phyloP scores from a whole-genome alignment of 1,284 basidiomycete genomes.

The Trametes polyzona region DNA sequence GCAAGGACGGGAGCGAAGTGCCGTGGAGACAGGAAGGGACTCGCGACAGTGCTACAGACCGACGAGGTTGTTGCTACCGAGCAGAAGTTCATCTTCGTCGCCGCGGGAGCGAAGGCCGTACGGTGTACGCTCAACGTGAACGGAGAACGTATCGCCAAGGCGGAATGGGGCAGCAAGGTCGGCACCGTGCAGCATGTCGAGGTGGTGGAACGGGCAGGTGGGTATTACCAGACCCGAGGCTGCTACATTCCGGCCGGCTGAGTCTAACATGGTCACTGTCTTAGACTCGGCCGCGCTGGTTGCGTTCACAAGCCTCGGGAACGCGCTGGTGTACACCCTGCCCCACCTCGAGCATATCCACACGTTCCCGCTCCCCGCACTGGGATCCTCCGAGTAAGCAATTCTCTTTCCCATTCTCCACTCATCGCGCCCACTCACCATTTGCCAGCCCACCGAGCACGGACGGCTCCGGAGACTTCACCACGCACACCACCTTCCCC shows the following conservation, averaged over 20 bases:
- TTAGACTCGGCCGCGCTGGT: conserved; percentile 65
- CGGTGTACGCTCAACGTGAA: conserved; percentile 58
- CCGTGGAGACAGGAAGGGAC: conserved; percentile 47
- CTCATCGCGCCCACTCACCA: not conserved
- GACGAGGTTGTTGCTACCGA: conserved; percentile 26
- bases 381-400: conserved; percentile 46
- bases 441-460: conserved; percentile 48
- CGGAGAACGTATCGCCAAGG: conserved; percentile 60
- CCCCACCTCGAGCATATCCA: conserved; percentile 66
- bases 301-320: conserved; percentile 59
- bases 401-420: not conserved
- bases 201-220: conserved; percentile 59
- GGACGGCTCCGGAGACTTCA: conserved; percentile 61
- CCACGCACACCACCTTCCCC: conserved; percentile 45
- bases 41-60: conserved; percentile 39
- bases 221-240: conserved; percentile 17
- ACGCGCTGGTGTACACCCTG: conserved; percentile 68
- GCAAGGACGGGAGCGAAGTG: conserved; percentile 55
- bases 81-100: conserved; percentile 49
- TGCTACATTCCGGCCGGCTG: no score
- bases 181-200: conserved; percentile 53
- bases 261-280: not conserved
- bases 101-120: conserved; percentile 61
- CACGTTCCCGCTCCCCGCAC: conserved; percentile 48
- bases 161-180: conserved; percentile 58